phyloP scores from a whole-genome alignment of 2,329 filamentous ascomycete genomes.

The Nigrospora osmanthi region DNA sequence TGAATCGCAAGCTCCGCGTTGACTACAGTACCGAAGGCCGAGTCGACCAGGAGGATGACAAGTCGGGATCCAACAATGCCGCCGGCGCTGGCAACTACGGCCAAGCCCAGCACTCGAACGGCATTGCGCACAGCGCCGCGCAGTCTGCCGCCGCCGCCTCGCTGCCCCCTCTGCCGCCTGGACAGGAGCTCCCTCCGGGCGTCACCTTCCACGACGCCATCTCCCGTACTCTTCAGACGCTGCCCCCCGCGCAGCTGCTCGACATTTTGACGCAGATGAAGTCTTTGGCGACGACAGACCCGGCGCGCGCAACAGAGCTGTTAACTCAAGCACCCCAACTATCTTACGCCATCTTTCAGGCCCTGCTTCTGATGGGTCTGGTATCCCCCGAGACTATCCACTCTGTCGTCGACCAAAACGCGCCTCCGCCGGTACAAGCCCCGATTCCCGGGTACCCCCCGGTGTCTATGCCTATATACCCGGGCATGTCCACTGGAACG shows the following conservation, averaged over 20 bases:
- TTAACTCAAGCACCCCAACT: constrained; percentile 86
- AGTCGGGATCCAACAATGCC: constrained; percentile 9
- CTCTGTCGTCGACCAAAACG: constrained; percentile 62
- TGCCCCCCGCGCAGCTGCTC: constrained; percentile 82
- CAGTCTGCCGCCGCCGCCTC: constrained; percentile 18
- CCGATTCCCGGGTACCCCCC: constrained; percentile 27
- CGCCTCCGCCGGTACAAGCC: constrained; percentile 28
- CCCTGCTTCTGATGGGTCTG: constrained; percentile 83
- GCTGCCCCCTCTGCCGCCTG: constrained; percentile 75
- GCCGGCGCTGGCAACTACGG: constrained; percentile 6
- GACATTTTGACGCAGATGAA: constrained; percentile 96
- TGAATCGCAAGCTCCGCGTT: constrained; percentile 88
- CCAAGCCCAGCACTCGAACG: constrained; percentile 15
- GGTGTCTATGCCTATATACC: constrained; percentile 24
- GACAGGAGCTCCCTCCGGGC: constrained; percentile 75
- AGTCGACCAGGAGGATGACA: constrained; percentile 52
- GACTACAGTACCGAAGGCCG: constrained; percentile 94
- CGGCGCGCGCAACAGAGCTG: constrained; percentile 75
- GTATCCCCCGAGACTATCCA: constrained; percentile 79
- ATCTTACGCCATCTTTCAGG: constrained; percentile 90
- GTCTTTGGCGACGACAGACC: constrained; percentile 72
- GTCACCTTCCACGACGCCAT: constrained; percentile 85
- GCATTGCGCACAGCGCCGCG: constrained; percentile 21
- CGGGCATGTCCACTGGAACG: constrained; percentile 33
- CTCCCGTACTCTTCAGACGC: constrained; percentile 78